Evolutionary conservation across 2,329 filamentous ascomycete species (phyloP), one percentile per base, ranked within the genome.

Genomic region (Claviceps maximensis): DNA sequence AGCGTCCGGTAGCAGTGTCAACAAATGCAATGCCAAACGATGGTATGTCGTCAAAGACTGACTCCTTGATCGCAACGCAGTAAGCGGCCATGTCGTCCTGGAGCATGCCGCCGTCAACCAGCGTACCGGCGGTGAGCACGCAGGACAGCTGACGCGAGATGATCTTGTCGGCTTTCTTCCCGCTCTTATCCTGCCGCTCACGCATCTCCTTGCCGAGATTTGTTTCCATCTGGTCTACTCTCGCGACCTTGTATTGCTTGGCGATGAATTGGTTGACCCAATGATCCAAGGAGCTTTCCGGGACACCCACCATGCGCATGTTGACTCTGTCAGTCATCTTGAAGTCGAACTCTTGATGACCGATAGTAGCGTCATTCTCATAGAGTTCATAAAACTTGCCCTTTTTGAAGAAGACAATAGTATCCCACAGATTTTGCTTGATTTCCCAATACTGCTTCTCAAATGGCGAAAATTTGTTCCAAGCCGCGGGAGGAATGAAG

Each of bases 361-460:
- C 93, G 53, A 97, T 84, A 0, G 91, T 95, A 5, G 93, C 93
- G 69, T 98, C 93, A 56, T 96, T 95, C 67, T 98, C 93, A 63
- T 97, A 98, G 0, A 98, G 77, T 66, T 98, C 93, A 65, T 96
- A 98, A 69, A 98, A 98, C 63, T 98, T 98, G 63, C 93, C 93
- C 74, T 98, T 98, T 70, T 97, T 98, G 82, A 98, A 98, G 71
- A 98, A 98, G 17, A 98, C 91, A 47, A 98, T 85, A 0, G 90
- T 96, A 59, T 96, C 89, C 87, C 88, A 97, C 59, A 94, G 87
- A 61, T 96, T 96, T 67, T 90, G 87, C 72, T 98, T 98, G 68
- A 98, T 97, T 63, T 95, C 89, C 93, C 93, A 98, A 67, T 98
- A 98, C 65, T 98, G 93, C 67, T 89, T 94, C 69, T 98, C 93